Evolutionary conservation across 1,139 yeast species (phyloP).

Genomic region (Ogataea hybrid): DNA sequence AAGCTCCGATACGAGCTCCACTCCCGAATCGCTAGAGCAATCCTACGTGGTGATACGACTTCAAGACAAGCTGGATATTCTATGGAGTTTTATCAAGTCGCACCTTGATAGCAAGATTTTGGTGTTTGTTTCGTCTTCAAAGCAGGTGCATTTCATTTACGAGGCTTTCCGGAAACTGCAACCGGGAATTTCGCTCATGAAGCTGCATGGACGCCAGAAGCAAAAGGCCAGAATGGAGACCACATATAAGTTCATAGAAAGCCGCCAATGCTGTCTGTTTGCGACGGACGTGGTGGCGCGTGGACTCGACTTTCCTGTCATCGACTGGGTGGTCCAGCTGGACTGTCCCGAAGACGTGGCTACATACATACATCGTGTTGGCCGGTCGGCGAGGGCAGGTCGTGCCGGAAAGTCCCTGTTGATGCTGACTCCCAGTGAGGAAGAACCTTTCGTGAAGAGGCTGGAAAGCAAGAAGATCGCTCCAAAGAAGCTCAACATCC

Average conservation of each 20-base stretch:
- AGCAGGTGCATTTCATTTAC: slow-evolving; percentile 91
- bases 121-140: slow-evolving; percentile 88
- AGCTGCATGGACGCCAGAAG: slow-evolving; percentile 92
- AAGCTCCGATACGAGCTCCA: slow-evolving; percentile 50
- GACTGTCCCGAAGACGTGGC: slow-evolving; percentile 97
- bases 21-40: slow-evolving; percentile 86
- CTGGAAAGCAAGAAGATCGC: slow-evolving; percentile 64
- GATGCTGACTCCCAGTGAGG: slow-evolving; percentile 82
- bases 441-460: slow-evolving; percentile 69
- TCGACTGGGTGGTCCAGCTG: slow-evolving; percentile 95
- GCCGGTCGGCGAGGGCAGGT: slow-evolving; percentile 94
- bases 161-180: slow-evolving; percentile 89
- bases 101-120: slow-evolving; percentile 83
- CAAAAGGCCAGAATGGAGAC: slow-evolving; percentile 93
- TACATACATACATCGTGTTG: slow-evolving; percentile 95
- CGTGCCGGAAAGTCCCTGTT: slow-evolving; percentile 82
- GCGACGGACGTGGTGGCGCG: slow-evolving; percentile 98
- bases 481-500: slow-evolving; percentile 70
- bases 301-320: slow-evolving; percentile 95
- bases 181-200: slow-evolving; percentile 93
- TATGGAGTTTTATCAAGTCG: slow-evolving; percentile 88
- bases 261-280: slow-evolving; percentile 84
- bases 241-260: slow-evolving; percentile 77
- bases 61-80: slow-evolving; percentile 77
- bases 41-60: slow-evolving; percentile 70